Percentiles rank a stretch among this genome's conserved stretches.
Evolutionary conservation across 176 grass and related monocot genomes (phyloP).

Genomic region (Eleusine coracana): DNA sequence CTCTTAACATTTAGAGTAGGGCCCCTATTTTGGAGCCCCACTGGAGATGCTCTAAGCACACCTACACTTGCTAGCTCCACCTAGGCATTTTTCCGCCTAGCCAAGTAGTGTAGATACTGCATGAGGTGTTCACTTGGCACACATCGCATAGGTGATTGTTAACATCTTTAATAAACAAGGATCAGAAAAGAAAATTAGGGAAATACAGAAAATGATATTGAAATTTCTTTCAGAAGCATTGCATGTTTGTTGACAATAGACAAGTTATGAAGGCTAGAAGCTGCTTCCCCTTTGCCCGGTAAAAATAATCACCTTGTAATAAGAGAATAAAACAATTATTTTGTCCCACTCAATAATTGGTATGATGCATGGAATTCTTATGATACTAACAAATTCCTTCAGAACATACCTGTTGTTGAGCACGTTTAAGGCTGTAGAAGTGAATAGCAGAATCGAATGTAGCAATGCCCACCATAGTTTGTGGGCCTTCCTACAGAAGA

Average conservation of each 20-base stretch:
- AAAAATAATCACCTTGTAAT: conserved; percentile 4
- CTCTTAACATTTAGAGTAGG: no score
- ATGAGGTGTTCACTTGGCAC: no score
- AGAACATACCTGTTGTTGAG: conserved; percentile 77
- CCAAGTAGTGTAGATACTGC: no score
- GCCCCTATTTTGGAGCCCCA: no score
- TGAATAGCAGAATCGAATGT: conserved; percentile 93
- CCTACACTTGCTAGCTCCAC: no score
- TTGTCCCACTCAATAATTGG: background rate
- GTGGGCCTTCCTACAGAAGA: conserved; percentile 79
- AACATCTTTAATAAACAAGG: background rate
- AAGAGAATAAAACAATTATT: background rate
- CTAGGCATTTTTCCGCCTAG: no score
- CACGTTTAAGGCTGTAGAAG: conserved; percentile 90
- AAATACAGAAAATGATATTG: conserved; percentile 3
- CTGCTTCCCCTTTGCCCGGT: background rate
- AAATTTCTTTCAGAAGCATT: background rate
- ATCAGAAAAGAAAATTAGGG: background rate
- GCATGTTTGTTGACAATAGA: background rate
- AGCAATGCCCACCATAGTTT: conserved; percentile 86
- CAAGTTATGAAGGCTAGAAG: background rate
- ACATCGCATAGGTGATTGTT: no score
- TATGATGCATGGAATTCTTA: conserved; percentile 36
- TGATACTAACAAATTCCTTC: conserved; percentile 9
- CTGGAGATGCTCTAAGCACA: no score